These are phyloP conservation scores for Conticribra guillardii DNA, from an alignment of 108 stramenopile genomes.

Conservation along the genomic window DNA sequence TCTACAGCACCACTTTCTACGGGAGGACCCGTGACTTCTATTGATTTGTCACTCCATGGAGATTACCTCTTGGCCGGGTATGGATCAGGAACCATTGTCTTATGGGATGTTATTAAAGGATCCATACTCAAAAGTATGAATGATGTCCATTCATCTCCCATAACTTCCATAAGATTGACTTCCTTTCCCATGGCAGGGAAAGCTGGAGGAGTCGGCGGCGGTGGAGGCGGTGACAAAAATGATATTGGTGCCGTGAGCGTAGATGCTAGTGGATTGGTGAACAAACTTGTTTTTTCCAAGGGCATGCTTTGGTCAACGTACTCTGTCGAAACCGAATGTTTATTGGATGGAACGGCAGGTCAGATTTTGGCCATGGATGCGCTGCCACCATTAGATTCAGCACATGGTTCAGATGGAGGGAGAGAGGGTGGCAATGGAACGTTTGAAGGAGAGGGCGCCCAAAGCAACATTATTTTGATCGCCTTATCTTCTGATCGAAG, in stretches of 20 bases:
- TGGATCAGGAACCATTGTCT: slow-evolving; percentile 63
- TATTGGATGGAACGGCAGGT: slow-evolving; percentile 89
- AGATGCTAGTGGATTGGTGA: slow-evolving; percentile 88
- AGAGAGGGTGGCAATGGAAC: slow-evolving; percentile 17
- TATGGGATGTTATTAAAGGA: slow-evolving; percentile 89
- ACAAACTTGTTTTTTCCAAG: slow-evolving; percentile 77
- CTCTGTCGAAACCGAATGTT: slow-evolving; percentile 83
- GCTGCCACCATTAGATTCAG: slow-evolving; percentile 53
- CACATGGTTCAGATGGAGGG: slow-evolving; percentile 22
- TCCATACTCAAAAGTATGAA: slow-evolving; percentile 49
- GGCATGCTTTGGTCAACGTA: slow-evolving; percentile 78
- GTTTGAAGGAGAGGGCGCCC: slow-evolving; percentile 10
- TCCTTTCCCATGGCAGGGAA: slow-evolving; percentile 11
- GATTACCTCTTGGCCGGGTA: slow-evolving; percentile 81
- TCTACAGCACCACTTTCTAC: no score
- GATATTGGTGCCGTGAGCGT: slow-evolving; percentile 71
- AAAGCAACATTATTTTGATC: slow-evolving; percentile 62
- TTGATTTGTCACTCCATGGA: slow-evolving; percentile 75
- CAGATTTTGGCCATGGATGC: slow-evolving; percentile 83
- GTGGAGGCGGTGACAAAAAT: slow-evolving; percentile 20
- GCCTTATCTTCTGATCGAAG: slow-evolving; percentile 82
- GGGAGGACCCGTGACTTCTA: slow-evolving; percentile 69
- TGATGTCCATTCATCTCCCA: slow-evolving; percentile 64
- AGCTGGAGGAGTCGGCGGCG: no score
- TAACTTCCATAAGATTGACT: slow-evolving; percentile 67